Evolutionary conservation across 257 asterid species (phyloP).

Genomic region (Solanum sejunctum): DNA sequence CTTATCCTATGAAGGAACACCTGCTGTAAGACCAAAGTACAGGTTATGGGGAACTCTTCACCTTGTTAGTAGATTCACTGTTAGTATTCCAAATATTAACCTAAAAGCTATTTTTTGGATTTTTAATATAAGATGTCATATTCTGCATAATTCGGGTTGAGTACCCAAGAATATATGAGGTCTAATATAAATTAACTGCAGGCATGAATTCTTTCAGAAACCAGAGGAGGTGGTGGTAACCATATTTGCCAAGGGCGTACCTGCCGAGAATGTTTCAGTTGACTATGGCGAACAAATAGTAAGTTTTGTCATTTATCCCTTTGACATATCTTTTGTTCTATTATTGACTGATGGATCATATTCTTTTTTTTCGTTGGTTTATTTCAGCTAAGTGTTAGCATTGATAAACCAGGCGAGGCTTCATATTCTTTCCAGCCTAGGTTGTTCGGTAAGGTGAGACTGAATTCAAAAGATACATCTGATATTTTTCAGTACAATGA

Average conservation of each 20-base stretch:
- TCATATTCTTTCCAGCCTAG: conserved; percentile 75
- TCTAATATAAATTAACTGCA: conserved; percentile 10
- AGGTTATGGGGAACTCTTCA: conserved; percentile 23
- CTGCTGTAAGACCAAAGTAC: conserved; percentile 45
- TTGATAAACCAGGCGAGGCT: conserved; percentile 70
- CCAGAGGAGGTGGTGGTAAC: conserved; percentile 90
- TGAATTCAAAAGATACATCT: not conserved
- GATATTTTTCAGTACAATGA: not conserved
- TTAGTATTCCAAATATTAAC: not conserved
- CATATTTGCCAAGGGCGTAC: conserved; percentile 79
- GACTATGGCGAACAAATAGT: conserved; percentile 95
- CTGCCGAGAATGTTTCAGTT: conserved; percentile 41
- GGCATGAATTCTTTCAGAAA: conserved; percentile 93
- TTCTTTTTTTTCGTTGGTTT: not conserved
- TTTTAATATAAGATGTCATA: not conserved
- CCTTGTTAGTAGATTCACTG: not conserved
- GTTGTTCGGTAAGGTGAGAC: conserved; percentile 68
- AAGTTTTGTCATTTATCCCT: conserved; percentile 10
- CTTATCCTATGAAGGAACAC: conserved; percentile 16
- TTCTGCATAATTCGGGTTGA: not conserved
- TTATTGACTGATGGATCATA: not conserved
- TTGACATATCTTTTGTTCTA: not conserved
- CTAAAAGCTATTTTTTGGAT: not conserved
- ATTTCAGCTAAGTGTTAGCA: conserved; percentile 72
- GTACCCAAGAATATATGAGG: not conserved